Percentiles rank a stretch among this genome's conserved stretches.
Evolutionary conservation across 768 basidiomycete species (phyloP).

Genomic region (Clavaria fumosa): DNA sequence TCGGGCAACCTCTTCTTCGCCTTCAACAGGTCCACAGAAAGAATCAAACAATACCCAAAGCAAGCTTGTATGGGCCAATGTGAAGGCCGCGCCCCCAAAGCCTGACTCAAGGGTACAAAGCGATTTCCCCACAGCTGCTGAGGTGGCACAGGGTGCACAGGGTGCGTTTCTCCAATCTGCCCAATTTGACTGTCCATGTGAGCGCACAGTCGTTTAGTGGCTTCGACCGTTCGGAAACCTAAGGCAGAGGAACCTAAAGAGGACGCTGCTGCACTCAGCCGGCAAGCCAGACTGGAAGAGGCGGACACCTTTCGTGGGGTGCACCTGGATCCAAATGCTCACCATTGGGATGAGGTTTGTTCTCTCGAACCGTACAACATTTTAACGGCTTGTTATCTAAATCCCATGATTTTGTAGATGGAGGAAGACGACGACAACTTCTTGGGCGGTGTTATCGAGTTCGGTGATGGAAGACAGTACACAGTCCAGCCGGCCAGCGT

Average conservation of each 20-base stretch:
- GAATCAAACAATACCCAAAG: conserved; percentile 16
- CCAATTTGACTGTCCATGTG: no score
- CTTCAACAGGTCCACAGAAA: conserved; percentile 16
- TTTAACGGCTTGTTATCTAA: conserved; percentile 7
- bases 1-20: conserved; percentile 17
- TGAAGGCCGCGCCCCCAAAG: conserved; percentile 27
- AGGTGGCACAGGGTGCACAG: conserved; percentile 77
- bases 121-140: conserved; percentile 95
- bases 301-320: conserved; percentile 91
- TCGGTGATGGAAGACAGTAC: conserved; percentile 89
- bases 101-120: conserved; percentile 29
- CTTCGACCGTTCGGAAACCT: conserved; percentile 20
- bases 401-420: conserved; percentile 33
- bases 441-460: conserved; percentile 80
- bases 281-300: conserved; percentile 59
- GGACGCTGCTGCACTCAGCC: conserved; percentile 34
- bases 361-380: not conserved
- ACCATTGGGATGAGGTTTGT: conserved; percentile 96
- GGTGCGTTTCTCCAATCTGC: no score
- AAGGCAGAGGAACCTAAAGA: conserved; percentile 28
- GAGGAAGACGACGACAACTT: conserved; percentile 90
- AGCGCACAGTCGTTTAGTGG: no score
- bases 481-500: conserved; percentile 45
- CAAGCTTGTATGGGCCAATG: conserved; percentile 63
- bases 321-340: conserved; percentile 83